Evolutionary conservation across 495 filamentous ascomycete genomes (phyloP).

Genomic region (Neurospora discreta): DNA sequence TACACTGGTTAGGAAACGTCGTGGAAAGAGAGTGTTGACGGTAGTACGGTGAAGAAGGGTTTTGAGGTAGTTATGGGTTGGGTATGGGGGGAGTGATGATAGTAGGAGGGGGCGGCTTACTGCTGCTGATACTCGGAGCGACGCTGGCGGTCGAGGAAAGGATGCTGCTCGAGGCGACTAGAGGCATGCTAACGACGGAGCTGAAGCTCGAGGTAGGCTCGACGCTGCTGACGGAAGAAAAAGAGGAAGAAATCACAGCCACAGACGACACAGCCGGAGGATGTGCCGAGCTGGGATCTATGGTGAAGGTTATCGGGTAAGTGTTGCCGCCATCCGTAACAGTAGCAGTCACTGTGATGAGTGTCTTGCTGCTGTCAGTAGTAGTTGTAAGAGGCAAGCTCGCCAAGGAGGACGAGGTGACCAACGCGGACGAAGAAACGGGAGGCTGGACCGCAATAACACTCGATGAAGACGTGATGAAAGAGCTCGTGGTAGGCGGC

Average conservation of each 20-base stretch:
- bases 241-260: background rate
- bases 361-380: background rate
- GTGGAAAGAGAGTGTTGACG: background rate
- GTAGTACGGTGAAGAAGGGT: background rate
- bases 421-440: background rate
- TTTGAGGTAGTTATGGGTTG: background rate
- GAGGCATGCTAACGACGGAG: background rate
- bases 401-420: background rate
- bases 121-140: background rate
- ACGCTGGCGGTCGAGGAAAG: background rate
- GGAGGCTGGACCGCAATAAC: background rate
- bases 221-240: background rate
- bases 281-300: background rate
- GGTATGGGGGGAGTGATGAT: background rate
- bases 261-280: background rate
- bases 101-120: background rate
- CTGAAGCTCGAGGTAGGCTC: background rate
- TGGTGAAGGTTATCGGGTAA: constrained; percentile 4
- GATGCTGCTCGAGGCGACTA: background rate
- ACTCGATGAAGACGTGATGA: background rate
- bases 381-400: background rate
- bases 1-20: background rate
- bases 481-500: background rate
- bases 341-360: constrained; percentile 5
- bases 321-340: background rate